phyloP scores from a whole-genome alignment of 768 basidiomycete species.

The Boletus subparvulus region DNA sequence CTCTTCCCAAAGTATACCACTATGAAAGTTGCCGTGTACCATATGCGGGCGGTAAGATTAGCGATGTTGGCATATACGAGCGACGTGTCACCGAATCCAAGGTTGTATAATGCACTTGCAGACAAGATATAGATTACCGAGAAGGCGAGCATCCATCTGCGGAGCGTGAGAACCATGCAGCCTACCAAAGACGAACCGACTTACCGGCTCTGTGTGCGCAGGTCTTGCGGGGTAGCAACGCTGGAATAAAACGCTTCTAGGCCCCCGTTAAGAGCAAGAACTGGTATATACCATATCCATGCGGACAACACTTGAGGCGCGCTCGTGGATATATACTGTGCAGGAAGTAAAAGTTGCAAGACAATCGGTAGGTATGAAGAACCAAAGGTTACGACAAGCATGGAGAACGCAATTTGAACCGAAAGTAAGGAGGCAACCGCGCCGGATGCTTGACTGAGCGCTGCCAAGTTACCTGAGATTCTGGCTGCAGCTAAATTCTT shows the following conservation, averaged over 20 bases:
- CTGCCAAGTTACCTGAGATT: not conserved
- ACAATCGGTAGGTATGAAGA: slow-evolving; percentile 72
- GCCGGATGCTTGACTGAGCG: slow-evolving; percentile 43
- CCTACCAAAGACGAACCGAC: slow-evolving; percentile 12
- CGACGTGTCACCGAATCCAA: slow-evolving; percentile 60
- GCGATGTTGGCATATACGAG: slow-evolving; percentile 76
- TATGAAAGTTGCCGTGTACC: slow-evolving; percentile 56
- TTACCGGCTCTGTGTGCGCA: slow-evolving; percentile 67
- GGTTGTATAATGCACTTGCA: slow-evolving; percentile 46
- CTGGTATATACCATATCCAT: slow-evolving; percentile 89
- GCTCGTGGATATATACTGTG: slow-evolving; percentile 68
- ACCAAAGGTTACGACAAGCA: slow-evolving; percentile 73
- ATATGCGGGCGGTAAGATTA: slow-evolving; percentile 62
- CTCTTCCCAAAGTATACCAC: slow-evolving; percentile 44
- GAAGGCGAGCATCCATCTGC: slow-evolving; percentile 76
- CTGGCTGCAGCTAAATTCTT: not conserved
- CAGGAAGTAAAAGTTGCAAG: slow-evolving; percentile 68
- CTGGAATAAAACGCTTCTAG: slow-evolving; percentile 90
- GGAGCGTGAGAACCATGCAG: slow-evolving; percentile 1
- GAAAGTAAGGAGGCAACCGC: slow-evolving; percentile 62
- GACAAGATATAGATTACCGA: slow-evolving; percentile 65
- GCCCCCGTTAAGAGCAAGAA: slow-evolving; percentile 86
- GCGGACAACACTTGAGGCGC: slow-evolving; percentile 74
- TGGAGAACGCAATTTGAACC: slow-evolving; percentile 61
- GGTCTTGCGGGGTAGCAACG: slow-evolving; percentile 63